Evolutionary conservation across 2,329 filamentous ascomycete genomes (phyloP).

Genomic region (Aureobasidium sp.): DNA sequence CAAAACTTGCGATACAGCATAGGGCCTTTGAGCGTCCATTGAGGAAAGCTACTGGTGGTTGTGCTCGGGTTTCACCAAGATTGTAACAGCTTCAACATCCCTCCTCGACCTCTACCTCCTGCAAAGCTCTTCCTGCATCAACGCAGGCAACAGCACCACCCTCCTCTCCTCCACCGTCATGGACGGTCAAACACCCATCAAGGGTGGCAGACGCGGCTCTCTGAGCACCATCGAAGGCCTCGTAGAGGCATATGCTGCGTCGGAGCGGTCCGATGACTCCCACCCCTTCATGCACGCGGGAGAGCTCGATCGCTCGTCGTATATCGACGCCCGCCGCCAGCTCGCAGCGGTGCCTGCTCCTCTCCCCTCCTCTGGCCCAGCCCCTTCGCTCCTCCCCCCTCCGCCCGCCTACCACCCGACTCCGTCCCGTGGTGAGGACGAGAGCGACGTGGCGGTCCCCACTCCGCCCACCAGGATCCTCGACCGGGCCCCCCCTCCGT

Average conservation of each 20-base stretch:
- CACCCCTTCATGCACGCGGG: slow-evolving; percentile 9
- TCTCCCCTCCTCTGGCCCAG: background rate
- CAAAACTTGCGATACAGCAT: too few species aligned
- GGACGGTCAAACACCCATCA: background rate
- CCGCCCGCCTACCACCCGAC: background rate
- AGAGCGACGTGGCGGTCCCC: slow-evolving; percentile 4
- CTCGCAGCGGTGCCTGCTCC: background rate
- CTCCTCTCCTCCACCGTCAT: background rate
- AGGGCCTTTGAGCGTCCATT: too few species aligned
- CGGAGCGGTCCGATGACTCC: background rate
- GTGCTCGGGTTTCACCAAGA: background rate
- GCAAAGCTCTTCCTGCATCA: slow-evolving; percentile 4
- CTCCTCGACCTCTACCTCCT: slow-evolving; percentile 17
- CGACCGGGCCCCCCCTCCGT: background rate
- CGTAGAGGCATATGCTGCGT: slow-evolving; percentile 11
- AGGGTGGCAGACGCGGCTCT: background rate
- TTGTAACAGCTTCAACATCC: background rate
- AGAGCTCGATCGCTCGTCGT: slow-evolving; percentile 4
- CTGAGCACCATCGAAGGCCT: background rate
- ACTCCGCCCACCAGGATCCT: slow-evolving; percentile 13
- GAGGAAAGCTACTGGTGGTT: too few species aligned
- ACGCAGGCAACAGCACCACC: slow-evolving; percentile 11
- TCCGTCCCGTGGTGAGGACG: background rate
- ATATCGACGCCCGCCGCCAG: background rate
- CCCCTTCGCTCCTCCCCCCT: background rate